phyloP scores from a whole-genome alignment of 768 basidiomycete genomes.

The Coprinopsis cinerea region DNA sequence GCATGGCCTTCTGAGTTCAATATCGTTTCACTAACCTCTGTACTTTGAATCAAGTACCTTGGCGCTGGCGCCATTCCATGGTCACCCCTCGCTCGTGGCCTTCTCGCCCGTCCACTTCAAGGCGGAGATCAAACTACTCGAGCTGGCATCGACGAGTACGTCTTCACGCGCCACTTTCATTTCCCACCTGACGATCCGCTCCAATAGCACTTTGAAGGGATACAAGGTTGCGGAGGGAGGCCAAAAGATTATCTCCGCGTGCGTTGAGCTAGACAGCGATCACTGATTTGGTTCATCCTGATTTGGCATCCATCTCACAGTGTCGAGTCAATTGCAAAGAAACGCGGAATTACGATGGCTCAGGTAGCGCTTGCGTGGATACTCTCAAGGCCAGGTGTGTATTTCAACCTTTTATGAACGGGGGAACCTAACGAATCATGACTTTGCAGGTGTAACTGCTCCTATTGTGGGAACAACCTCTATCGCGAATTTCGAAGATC shows the following conservation, averaged over 20 bases:
- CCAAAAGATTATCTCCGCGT: conserved; percentile 7
- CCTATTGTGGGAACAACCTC: conserved; percentile 53
- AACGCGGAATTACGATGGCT: conserved; percentile 48
- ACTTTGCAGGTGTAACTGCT: conserved; percentile 35
- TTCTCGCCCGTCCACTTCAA: conserved; percentile 43
- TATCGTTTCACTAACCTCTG: not conserved
- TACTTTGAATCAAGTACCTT: conserved; percentile 29
- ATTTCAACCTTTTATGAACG: too few species aligned
- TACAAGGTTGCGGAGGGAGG: too few species aligned
- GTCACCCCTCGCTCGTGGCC: conserved; percentile 51
- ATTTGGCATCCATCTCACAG: conserved; percentile 21
- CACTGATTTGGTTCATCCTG: too few species aligned
- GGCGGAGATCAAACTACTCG: conserved; percentile 35
- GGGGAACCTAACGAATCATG: not conserved
- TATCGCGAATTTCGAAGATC: conserved; percentile 43
- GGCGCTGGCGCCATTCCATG: conserved; percentile 55
- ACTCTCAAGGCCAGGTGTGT: conserved; percentile 33
- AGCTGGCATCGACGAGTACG: conserved; percentile 31
- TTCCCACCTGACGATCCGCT: not conserved
- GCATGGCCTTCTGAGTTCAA: conserved; percentile 12
- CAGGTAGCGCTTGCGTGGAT: conserved; percentile 50
- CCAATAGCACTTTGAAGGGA: too few species aligned
- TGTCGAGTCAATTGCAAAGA: conserved; percentile 50
- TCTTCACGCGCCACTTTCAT: too few species aligned
- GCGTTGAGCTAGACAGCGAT: not conserved